These are phyloP conservation scores for Allantophomopsis lycopodina DNA, from an alignment of 2,329 filamentous ascomycete species.

Conservation along the genomic window DNA sequence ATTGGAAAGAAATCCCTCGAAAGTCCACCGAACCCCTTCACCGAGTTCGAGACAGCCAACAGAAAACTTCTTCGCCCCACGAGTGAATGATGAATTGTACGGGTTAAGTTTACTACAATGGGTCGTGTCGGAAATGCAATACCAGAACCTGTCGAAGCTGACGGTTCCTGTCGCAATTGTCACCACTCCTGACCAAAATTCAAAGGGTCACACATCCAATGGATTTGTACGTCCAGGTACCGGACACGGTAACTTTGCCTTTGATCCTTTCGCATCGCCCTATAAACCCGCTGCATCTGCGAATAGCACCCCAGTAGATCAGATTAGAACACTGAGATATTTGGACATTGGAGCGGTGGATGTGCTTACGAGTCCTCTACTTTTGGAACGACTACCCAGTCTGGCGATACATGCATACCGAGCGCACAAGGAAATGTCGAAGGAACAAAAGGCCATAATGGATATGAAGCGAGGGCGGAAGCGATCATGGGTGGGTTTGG, in stretches of 20 bases:
- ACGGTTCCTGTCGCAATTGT: slow-evolving; percentile 31
- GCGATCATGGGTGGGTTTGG: slow-evolving; percentile 81
- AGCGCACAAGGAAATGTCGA: slow-evolving; percentile 61
- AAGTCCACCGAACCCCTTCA: slow-evolving; percentile 17
- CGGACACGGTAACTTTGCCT: slow-evolving; percentile 1
- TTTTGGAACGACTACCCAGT: slow-evolving; percentile 57
- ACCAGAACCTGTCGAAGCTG: slow-evolving; percentile 30
- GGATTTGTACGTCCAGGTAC: too few relatives aligned
- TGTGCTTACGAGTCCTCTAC: slow-evolving; percentile 69
- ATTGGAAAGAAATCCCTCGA: slow-evolving; percentile 15
- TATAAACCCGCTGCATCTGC: slow-evolving; percentile 9
- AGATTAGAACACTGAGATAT: slow-evolving; percentile 51
- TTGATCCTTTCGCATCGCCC: slow-evolving; percentile 4
- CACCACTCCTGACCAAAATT: slow-evolving; percentile 17
- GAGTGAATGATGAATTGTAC: slow-evolving; percentile 27
- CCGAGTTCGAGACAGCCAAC: slow-evolving; percentile 19
- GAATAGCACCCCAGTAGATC: slow-evolving; percentile 26
- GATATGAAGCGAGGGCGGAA: slow-evolving; percentile 66
- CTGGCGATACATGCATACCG: slow-evolving; percentile 76
- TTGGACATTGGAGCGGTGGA: slow-evolving; percentile 79
- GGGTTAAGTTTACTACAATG: slow-evolving; percentile 31
- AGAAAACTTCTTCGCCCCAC: slow-evolving; percentile 24
- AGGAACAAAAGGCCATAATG: slow-evolving; percentile 58
- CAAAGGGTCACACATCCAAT: slow-evolving; percentile 7
- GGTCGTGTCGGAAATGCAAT: slow-evolving; percentile 32